phyloP scores from a whole-genome alignment of 345 rosid species.

The Theobroma cacao region DNA sequence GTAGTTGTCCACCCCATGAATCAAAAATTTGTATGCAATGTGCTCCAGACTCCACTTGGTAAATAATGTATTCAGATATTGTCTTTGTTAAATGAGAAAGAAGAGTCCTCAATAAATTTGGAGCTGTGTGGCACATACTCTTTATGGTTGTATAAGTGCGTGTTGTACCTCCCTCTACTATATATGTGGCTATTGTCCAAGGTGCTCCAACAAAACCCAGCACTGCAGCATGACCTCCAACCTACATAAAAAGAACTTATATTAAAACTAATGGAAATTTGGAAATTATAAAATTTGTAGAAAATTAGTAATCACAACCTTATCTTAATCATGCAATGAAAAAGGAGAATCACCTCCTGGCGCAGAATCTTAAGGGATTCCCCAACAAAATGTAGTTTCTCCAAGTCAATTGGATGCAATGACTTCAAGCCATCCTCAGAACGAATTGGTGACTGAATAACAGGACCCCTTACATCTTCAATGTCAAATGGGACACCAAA shows the following conservation, averaged over 20 bases:
- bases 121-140: conserved; percentile 88
- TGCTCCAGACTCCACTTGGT: conserved; percentile 88
- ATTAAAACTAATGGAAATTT: background rate
- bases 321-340: conserved; percentile 13
- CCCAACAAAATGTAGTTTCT: conserved; percentile 59
- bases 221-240: conserved; percentile 71
- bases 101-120: conserved; percentile 64
- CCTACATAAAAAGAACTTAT: conserved; percentile 36
- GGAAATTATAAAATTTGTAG: background rate
- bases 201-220: conserved; percentile 95
- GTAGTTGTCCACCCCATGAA: conserved; percentile 98
- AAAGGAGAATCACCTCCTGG: conserved; percentile 50
- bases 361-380: conserved; percentile 76
- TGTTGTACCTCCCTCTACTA: conserved; percentile 90
- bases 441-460: conserved; percentile 70
- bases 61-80: conserved; percentile 70
- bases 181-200: conserved; percentile 92
- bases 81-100: conserved; percentile 81
- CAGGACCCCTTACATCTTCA: conserved; percentile 85
- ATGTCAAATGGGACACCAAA: conserved; percentile 96
- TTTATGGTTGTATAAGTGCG: conserved; percentile 76
- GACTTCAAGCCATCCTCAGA: conserved; percentile 66
- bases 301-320: conserved; percentile 9
- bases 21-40: conserved; percentile 94
- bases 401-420: conserved; percentile 76